Evolutionary conservation across 2,329 filamentous ascomycete genomes (phyloP).

Genomic region (Fusarium duplospermum): DNA sequence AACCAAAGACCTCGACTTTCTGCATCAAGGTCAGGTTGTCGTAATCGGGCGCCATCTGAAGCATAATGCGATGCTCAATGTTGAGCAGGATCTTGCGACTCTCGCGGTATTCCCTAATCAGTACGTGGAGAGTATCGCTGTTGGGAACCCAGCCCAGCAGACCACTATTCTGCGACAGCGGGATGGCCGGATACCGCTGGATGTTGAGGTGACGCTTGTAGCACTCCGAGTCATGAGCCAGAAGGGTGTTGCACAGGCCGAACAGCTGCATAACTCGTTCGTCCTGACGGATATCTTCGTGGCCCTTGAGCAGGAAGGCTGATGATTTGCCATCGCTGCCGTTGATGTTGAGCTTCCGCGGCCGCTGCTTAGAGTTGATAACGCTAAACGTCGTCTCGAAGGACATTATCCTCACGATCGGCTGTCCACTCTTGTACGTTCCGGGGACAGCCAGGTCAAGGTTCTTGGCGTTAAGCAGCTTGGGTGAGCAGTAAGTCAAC

Average conservation of each 20-base stretch:
- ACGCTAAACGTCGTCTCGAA: constrained; percentile 93
- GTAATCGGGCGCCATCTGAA: constrained; percentile 99
- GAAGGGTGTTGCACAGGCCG: constrained; percentile 94
- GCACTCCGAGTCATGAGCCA: constrained; percentile 93
- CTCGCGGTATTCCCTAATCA: constrained; percentile 97
- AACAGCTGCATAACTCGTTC: constrained; percentile 99
- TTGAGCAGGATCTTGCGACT: constrained; percentile 97
- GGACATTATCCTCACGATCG: constrained; percentile 85
- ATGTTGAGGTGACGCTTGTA: constrained; percentile 98
- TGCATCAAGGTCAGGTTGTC: constrained; percentile 99
- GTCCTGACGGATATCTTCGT: constrained; percentile 98
- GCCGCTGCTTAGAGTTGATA: constrained; percentile 96
- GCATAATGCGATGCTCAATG: constrained; percentile 99
- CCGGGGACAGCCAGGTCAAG: constrained; percentile 96
- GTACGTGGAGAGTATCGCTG: constrained; percentile 94
- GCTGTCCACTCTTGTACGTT: constrained; percentile 83
- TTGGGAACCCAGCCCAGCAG: constrained; percentile 97
- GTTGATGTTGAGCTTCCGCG: constrained; percentile 86
- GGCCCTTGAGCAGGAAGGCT: constrained; percentile 94
- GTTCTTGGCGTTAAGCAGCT: constrained; percentile 85
- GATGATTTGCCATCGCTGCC: constrained; percentile 92
- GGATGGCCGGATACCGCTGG: constrained; percentile 95
- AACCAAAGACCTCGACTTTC: constrained; percentile 99
- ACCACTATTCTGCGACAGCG: constrained; percentile 94
- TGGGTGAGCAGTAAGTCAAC: constrained; percentile 95